Percentiles rank a stretch among this genome's conserved stretches.
Conservation (phyloP, 1,284 basidiomycete genomes). For the Irpex rosettiformis region DNA sequence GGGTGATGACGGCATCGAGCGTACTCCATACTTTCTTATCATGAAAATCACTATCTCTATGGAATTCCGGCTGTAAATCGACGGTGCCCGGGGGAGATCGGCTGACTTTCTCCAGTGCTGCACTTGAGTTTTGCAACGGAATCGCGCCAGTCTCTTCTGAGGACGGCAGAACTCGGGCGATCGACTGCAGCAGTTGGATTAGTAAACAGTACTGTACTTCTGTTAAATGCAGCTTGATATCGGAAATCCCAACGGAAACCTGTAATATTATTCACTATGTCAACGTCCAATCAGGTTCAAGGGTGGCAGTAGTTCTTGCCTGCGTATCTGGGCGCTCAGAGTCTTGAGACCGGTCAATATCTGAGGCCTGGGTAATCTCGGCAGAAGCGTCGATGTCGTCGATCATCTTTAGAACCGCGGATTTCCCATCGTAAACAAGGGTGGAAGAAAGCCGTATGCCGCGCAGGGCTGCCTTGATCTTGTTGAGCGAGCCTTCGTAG, state of each 20-base stretch:
- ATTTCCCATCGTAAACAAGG: constrained; percentile 46
- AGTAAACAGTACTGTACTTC: constrained; percentile 87
- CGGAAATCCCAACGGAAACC: constrained; percentile 80
- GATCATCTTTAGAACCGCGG: constrained; percentile 78
- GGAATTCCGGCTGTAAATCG: constrained; percentile 60
- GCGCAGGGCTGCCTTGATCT: constrained; percentile 75
- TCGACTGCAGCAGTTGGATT: constrained; percentile 67
- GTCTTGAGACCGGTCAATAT: constrained; percentile 47
- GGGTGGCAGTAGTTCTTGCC: constrained; percentile 45
- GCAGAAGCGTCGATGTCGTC: constrained; percentile 86
- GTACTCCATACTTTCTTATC: constrained; percentile 51
- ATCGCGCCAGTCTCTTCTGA: constrained; percentile 1
- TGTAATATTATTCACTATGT: constrained; percentile 28
- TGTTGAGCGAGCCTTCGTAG: constrained; percentile 62
- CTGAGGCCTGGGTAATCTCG: constrained; percentile 62
- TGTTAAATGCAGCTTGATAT: constrained; percentile 87
- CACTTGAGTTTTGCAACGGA: constrained; percentile 1
- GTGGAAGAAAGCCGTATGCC: constrained; percentile 86
- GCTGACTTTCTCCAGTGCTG: not conserved
- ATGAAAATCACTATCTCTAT: constrained; percentile 25
- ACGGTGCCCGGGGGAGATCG: constrained; percentile 22
- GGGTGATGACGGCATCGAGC: constrained; percentile 75
- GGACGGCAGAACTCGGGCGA: constrained; percentile 51
- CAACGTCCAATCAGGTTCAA: not conserved
- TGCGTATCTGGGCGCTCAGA: constrained; percentile 63